Evolutionary conservation across 192 early-diverging fungal genomes (phyloP).

Genomic region (Umbelopsis vinacea): DNA sequence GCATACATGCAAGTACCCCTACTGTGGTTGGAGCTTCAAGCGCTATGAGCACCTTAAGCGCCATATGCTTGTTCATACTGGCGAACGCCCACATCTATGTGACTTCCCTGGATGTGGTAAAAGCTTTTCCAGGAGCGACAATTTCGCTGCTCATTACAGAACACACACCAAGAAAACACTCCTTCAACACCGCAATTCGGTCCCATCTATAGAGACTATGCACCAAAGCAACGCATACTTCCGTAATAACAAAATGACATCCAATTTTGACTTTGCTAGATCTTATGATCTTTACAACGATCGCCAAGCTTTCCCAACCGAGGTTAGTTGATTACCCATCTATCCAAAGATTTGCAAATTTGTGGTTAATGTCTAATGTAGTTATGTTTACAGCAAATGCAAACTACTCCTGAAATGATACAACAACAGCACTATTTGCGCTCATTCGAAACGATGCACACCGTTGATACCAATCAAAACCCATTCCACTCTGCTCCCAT

Average conservation of each 20-base stretch:
- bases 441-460: constrained; percentile 1
- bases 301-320: constrained; percentile 8
- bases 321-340: background rate
- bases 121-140: constrained; percentile 78
- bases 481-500: background rate
- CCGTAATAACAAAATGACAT: constrained; percentile 8
- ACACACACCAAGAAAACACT: constrained; percentile 72
- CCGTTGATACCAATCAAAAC: constrained; percentile 9
- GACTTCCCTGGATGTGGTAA: constrained; percentile 75
- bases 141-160: constrained; percentile 75
- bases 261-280: constrained; percentile 16
- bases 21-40: constrained; percentile 70
- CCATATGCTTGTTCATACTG: constrained; percentile 79
- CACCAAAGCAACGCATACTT: constrained; percentile 14
- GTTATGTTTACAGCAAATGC: constrained; percentile 2
- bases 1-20: constrained; percentile 48
- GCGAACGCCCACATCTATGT: constrained; percentile 73
- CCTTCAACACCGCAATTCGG: constrained; percentile 32
- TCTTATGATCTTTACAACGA: constrained; percentile 8
- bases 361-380: background rate
- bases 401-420: constrained; percentile 22
- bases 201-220: constrained; percentile 1
- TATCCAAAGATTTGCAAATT: background rate
- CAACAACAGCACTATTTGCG: constrained; percentile 13
- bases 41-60: constrained; percentile 82